A percentile compares a stretch with the other conserved stretches of the same genome.
Conservation (phyloP, 1,284 basidiomycete genomes). For the Trametes versicolor region DNA sequence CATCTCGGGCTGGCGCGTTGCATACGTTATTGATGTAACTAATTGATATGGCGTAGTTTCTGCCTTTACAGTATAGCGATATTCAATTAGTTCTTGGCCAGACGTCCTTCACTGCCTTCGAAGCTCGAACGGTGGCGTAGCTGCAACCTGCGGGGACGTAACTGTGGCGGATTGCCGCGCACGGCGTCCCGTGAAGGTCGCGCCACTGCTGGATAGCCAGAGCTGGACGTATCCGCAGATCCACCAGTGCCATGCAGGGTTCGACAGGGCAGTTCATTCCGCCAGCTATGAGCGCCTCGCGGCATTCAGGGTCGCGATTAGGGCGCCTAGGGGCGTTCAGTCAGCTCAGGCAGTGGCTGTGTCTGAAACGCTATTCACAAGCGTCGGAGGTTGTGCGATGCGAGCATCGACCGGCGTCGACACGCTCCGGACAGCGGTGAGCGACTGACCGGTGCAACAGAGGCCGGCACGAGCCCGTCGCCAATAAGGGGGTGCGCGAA, state of each 20-base stretch:
- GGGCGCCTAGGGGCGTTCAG: background rate
- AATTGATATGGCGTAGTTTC: no score
- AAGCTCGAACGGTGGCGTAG: background rate
- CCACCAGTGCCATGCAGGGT: background rate
- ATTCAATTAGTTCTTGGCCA: background rate
- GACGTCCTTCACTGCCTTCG: background rate
- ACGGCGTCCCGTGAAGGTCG: background rate
- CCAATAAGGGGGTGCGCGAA: background rate
- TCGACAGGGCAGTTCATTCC: background rate
- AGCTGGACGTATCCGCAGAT: background rate
- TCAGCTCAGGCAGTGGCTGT: conserved; percentile 6
- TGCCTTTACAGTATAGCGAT: background rate
- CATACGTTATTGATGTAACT: no score
- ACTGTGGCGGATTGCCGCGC: background rate
- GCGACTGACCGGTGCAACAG: background rate
- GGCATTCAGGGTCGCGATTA: background rate
- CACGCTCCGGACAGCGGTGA: background rate
- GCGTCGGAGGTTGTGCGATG: background rate
- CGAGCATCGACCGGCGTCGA: conserved; percentile 4
- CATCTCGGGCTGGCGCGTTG: no score
- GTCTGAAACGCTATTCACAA: background rate
- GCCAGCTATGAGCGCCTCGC: background rate
- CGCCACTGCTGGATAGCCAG: background rate
- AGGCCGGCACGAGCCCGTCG: background rate
- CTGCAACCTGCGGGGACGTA: background rate